Evolutionary conservation across 371 early-diverging fungal genomes (phyloP).

Genomic region (Actinomortierella ambigua): DNA sequence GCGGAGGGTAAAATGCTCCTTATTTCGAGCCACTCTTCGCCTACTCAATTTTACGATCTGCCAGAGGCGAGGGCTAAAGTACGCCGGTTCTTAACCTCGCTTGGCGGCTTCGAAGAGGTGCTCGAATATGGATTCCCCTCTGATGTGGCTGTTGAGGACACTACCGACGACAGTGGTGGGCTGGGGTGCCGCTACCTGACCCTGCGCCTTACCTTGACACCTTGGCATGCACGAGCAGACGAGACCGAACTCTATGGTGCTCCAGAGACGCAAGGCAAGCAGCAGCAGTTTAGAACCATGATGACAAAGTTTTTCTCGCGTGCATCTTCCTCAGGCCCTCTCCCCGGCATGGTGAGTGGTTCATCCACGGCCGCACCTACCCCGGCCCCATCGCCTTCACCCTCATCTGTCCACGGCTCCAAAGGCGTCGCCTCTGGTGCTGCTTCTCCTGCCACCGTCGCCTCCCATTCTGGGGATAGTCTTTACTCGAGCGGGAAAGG

Average conservation of each 20-base stretch:
- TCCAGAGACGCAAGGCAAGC: conserved; percentile 1
- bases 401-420: too few relatives aligned
- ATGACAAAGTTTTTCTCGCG: conserved; percentile 30
- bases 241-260: conserved; percentile 31
- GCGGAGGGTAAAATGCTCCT: not conserved
- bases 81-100: conserved; percentile 9
- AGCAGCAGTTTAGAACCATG: conserved; percentile 18
- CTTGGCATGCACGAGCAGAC: conserved; percentile 43
- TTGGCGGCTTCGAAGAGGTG: conserved; percentile 30
- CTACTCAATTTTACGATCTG: conserved; percentile 27
- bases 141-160: conserved; percentile 4
- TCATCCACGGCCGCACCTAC: too few relatives aligned
- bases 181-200: conserved; percentile 27
- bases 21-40: conserved; percentile 7
- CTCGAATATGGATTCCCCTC: conserved; percentile 34
- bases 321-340: conserved; percentile 12
- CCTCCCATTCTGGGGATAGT: too few relatives aligned
- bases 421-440: too few relatives aligned
- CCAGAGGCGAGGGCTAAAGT: conserved; percentile 14
- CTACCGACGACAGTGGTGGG: not conserved
- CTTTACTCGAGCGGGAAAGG: too few relatives aligned
- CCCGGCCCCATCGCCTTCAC: too few relatives aligned
- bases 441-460: too few relatives aligned
- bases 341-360: too few relatives aligned
- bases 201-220: conserved; percentile 36